Evolutionary conservation across 1,139 yeast species (phyloP), one percentile per base, ranked within the genome.

Genomic region (Eremothecium sinecaudum): DNA sequence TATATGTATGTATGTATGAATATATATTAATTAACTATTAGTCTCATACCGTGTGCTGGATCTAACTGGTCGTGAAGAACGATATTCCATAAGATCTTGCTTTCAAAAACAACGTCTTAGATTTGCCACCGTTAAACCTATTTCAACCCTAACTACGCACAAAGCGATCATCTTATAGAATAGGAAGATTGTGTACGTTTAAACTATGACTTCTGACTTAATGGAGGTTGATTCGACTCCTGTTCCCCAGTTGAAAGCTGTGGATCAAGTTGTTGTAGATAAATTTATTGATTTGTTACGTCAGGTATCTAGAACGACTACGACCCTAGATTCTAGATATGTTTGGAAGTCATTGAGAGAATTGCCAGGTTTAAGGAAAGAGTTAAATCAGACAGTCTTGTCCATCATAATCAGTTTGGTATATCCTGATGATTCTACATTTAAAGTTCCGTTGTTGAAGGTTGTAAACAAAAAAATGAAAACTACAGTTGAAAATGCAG

Each of bases 271-370:
- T 26, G 48, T 53, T 10, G 55, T 61, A 26, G 49, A 48, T 11
- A 46, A 44, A 27, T 46, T 60, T 19, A 48, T 61, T 31, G 37
- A 47, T 5, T 50, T 59, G 3, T 45, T 62, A 26, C 54, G 50
- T 24, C 56, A 58, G 28, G 50, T 59, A 18, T 44, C 59, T n/a
- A 79, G 79, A 56, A 84, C 94, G 1, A 82, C 84, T 4, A 60
- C 74, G 34, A 75, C 76, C 39, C 76, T 77, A 52, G 98, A 90
- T 59, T 83, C 93, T 46, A 75, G 96, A 45, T 83, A 79, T 59
- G 75, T 90, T 33, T 71, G 92, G 58, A 81, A 81, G 53, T 90
- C 84, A 12, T 70, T 90, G 45, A 77, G 95, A 46, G 93, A 84
- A 40, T 66, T 87, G 47, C 83, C 92, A 5, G 66, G 75, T 3